Conservation (phyloP, 495 filamentous ascomycete species). For the Xylaria grammica region DNA sequence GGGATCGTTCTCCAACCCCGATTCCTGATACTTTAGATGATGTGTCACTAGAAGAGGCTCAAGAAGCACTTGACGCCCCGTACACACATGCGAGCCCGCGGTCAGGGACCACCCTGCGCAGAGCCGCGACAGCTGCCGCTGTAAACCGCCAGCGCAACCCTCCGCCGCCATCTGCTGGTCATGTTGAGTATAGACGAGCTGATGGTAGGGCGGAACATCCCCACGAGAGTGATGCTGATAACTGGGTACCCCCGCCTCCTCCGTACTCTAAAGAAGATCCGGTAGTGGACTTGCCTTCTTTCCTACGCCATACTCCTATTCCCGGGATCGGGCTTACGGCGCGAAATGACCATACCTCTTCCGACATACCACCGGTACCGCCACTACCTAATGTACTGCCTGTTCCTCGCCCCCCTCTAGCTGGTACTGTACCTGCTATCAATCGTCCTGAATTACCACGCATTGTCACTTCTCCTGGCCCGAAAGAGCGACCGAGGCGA, state of each 20-base stretch:
- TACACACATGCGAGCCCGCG: slow-evolving; percentile 82
- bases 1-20: slow-evolving; percentile 10
- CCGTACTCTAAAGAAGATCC: slow-evolving; percentile 78
- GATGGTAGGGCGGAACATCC: slow-evolving; percentile 73
- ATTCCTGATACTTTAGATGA: slow-evolving; percentile 30
- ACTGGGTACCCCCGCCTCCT: slow-evolving; percentile 93
- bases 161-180: slow-evolving; percentile 42
- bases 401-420: slow-evolving; percentile 33
- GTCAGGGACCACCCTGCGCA: slow-evolving; percentile 73
- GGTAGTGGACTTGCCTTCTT: slow-evolving; percentile 54
- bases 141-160: slow-evolving; percentile 69
- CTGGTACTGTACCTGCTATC: slow-evolving; percentile 23
- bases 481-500: neutral
- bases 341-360: slow-evolving; percentile 15
- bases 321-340: slow-evolving; percentile 20
- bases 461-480: slow-evolving; percentile 28
- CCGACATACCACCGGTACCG: slow-evolving; percentile 37
- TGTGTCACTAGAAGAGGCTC: slow-evolving; percentile 52
- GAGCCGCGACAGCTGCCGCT: slow-evolving; percentile 79
- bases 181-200: slow-evolving; percentile 57
- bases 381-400: slow-evolving; percentile 31
- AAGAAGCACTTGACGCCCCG: slow-evolving; percentile 67
- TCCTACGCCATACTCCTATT: slow-evolving; percentile 46
- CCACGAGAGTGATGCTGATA: slow-evolving; percentile 88
- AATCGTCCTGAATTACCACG: slow-evolving; percentile 37